Evolutionary conservation across 2,329 filamentous ascomycete species (phyloP).

Genomic region (Pseudogymnoascus sp.): DNA sequence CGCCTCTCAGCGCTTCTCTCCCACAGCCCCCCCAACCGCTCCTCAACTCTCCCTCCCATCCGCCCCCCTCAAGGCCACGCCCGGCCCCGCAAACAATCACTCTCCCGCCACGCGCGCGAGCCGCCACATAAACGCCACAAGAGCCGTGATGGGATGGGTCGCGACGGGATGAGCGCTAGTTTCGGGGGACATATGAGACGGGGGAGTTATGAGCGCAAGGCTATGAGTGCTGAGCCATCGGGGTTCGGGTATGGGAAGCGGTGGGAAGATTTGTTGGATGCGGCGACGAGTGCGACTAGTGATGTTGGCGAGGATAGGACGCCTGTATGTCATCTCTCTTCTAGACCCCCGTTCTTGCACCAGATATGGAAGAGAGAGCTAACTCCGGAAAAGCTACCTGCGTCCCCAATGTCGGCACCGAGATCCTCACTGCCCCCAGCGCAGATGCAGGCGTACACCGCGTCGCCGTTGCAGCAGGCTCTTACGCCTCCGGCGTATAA

Average conservation of each 20-base stretch:
- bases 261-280: constrained; percentile 95
- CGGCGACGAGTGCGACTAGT: constrained; percentile 85
- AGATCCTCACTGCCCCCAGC: constrained; percentile 55
- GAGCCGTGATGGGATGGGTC: constrained; percentile 57
- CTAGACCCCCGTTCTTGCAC: background rate
- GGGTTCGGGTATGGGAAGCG: constrained; percentile 67
- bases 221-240: constrained; percentile 76
- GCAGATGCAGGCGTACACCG: constrained; percentile 63
- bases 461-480: constrained; percentile 82
- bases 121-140: constrained; percentile 73
- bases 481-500: constrained; percentile 71
- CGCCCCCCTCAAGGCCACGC: constrained; percentile 64
- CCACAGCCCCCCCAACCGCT: constrained; percentile 76
- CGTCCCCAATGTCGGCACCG: constrained; percentile 56
- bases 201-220: constrained; percentile 66
- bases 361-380: constrained; percentile 11
- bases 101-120: constrained; percentile 69
- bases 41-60: constrained; percentile 77
- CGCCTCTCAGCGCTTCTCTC: constrained; percentile 74
- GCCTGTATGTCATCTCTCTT: constrained; percentile 52
- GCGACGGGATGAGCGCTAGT: too few relatives aligned
- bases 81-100: constrained; percentile 75
- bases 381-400: constrained; percentile 43
- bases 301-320: constrained; percentile 86
- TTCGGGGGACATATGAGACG: constrained; percentile 53